These are phyloP conservation scores for Ganoderma multipileum DNA, from an alignment of 1,284 basidiomycete species.

Conservation along the genomic window DNA sequence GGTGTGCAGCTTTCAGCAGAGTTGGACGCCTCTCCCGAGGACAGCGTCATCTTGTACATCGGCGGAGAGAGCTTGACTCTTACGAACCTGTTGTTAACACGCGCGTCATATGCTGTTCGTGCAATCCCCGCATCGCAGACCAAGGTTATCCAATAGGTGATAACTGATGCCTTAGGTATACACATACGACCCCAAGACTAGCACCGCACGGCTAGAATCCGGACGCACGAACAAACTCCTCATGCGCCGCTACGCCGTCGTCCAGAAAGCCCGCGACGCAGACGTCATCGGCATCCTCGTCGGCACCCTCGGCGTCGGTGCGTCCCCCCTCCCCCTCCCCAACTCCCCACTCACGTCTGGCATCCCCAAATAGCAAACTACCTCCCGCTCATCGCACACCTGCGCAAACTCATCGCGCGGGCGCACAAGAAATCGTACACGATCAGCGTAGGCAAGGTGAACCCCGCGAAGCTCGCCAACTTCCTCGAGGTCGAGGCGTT, in stretches of 20 bases:
- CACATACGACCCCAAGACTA: conserved; percentile 74
- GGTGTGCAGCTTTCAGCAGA: not conserved
- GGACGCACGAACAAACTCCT: conserved; percentile 80
- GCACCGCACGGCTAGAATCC: conserved; percentile 63
- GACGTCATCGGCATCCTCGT: conserved; percentile 97
- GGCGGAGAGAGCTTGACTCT: conserved; percentile 85
- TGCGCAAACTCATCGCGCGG: conserved; percentile 70
- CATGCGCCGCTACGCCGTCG: conserved; percentile 89
- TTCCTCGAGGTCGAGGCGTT: conserved; percentile 98
- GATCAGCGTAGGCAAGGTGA: conserved; percentile 94
- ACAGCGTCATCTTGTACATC: conserved; percentile 77
- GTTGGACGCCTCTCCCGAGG: conserved; percentile 14
- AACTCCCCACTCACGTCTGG: not conserved
- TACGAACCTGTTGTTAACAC: conserved; percentile 88
- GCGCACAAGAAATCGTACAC: conserved; percentile 92
- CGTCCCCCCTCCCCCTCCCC: conserved; percentile 34
- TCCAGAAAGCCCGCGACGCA: conserved; percentile 91
- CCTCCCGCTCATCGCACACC: conserved; percentile 79
- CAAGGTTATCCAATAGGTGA: not conserved
- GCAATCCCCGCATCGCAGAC: conserved; percentile 14
- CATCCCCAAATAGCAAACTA: conserved; percentile 66
- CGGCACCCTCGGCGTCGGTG: conserved; percentile 91
- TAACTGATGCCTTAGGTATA: conserved; percentile 57
- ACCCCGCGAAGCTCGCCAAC: conserved; percentile 95
- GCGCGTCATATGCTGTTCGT: conserved; percentile 54